phyloP scores from a whole-genome alignment of 768 basidiomycete genomes.

The Russula vinacea region DNA sequence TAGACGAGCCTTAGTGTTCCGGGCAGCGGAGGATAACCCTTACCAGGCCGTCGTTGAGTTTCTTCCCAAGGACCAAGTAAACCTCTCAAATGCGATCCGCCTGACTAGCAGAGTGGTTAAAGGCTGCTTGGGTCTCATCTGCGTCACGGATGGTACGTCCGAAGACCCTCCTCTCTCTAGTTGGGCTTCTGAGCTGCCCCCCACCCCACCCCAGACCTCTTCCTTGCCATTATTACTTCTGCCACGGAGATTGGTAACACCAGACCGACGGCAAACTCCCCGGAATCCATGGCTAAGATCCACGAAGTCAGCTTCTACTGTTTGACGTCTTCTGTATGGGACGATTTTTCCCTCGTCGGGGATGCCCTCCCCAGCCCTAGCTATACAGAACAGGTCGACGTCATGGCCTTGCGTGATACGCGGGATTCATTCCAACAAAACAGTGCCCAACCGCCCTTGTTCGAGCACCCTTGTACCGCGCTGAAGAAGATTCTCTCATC shows the following conservation, averaged over 20 bases:
- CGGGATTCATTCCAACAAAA: slow-evolving; percentile 47
- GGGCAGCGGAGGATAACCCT: slow-evolving; percentile 50
- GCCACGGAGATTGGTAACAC: slow-evolving; percentile 74
- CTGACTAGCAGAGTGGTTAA: slow-evolving; percentile 71
- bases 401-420: slow-evolving; percentile 40
- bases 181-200: neutral
- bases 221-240: slow-evolving; percentile 77
- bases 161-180: neutral
- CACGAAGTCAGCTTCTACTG: slow-evolving; percentile 89
- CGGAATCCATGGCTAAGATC: slow-evolving; percentile 76
- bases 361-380: slow-evolving; percentile 59
- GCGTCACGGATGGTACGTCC: slow-evolving; percentile 61
- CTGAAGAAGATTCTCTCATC: slow-evolving; percentile 88
- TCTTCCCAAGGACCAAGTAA: slow-evolving; percentile 66
- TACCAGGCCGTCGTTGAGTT: slow-evolving; percentile 85
- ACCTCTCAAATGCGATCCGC: slow-evolving; percentile 58
- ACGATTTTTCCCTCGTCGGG: slow-evolving; percentile 56
- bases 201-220: slow-evolving; percentile 83
- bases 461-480: slow-evolving; percentile 88
- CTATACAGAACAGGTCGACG: slow-evolving; percentile 50
- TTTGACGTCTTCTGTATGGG: slow-evolving; percentile 80
- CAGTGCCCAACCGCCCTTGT: slow-evolving; percentile 44
- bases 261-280: slow-evolving; percentile 51
- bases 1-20: slow-evolving; percentile 65
- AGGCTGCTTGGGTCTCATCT: slow-evolving; percentile 82